Percentiles rank a stretch among this genome's conserved stretches.
These are phyloP conservation scores for Elongisporangium senticosum DNA, from an alignment of 352 stramenopile species.

Conservation along the genomic window DNA sequence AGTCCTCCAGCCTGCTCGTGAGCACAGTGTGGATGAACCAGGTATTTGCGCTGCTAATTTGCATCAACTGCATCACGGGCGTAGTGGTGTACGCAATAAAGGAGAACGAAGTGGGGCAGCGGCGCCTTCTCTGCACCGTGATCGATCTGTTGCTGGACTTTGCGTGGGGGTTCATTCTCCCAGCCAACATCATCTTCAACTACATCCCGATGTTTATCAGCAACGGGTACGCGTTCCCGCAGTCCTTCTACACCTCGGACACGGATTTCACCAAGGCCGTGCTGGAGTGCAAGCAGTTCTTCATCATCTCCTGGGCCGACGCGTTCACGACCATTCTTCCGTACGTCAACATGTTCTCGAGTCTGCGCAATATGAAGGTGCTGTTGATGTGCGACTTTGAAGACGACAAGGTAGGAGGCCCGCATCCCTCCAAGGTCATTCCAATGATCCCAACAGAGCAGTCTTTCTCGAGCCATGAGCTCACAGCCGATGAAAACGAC, in stretches of 20 bases:
- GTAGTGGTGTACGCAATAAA: conserved; percentile 18
- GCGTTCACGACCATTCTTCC: conserved; percentile 22
- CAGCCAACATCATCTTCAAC: conserved; percentile 24
- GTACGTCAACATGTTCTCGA: conserved; percentile 29
- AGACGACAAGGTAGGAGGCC: conserved; percentile 2
- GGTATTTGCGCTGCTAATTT: conserved; percentile 22
- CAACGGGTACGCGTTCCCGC: conserved; percentile 15
- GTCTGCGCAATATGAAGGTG: conserved; percentile 21
- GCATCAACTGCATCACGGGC: conserved; percentile 25
- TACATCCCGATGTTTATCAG: conserved; percentile 20
- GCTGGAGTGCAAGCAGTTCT: conserved; percentile 32
- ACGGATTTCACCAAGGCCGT: conserved; percentile 21
- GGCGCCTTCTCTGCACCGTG: conserved; percentile 18
- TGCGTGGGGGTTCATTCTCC: conserved; percentile 21
- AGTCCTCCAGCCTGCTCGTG: conserved; percentile 25
- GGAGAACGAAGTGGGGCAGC: conserved; percentile 13
- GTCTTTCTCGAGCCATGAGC: not conserved
- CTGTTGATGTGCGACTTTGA: conserved; percentile 25
- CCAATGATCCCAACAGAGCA: not conserved
- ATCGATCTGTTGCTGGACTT: conserved; percentile 26
- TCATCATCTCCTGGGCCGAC: conserved; percentile 24
- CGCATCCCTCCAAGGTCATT: not conserved
- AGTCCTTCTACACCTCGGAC: conserved; percentile 22
- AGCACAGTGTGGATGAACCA: conserved; percentile 30
- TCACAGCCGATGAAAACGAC: not conserved